Evolutionary conservation across 1,284 basidiomycete genomes (phyloP), one percentile per base, ranked within the genome.

Genomic region (Testicularia cyperi): DNA sequence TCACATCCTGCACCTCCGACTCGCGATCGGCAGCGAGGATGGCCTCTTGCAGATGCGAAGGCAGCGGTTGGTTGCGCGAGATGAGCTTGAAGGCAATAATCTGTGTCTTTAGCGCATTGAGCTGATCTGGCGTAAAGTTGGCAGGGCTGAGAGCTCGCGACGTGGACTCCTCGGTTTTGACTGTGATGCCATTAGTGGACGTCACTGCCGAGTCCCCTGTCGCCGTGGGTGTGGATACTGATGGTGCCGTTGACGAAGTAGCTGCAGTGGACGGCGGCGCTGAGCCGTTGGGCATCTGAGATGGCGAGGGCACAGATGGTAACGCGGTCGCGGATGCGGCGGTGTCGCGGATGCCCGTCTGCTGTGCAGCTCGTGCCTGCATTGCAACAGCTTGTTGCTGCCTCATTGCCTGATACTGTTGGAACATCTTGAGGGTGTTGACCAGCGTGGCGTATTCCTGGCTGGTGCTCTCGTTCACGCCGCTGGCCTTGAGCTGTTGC

Each of bases 81-180:
- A 97, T 83, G 52, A 87, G 83, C 74, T 90, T 90, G 81, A 88
- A 95, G 0, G 92, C 90, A 47, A 86, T 83, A 33, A 97, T 90
- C 75, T 98, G 94, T 0, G 87, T 84, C 41, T 88, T 85, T 28
- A 97, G 84, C 20, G 88, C 85, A 31, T 83, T 83, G 42, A 95
- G 86, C 74, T 96, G 92, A 42, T 88, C 87, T 1, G 60, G 52
- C 1, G 88, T 88, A 78, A 97, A 74, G 18, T 65, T 64, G 40
- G 64, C 56, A 4, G 64, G 57, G 30, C 61, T 58, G 51, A 52
- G 39, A 15, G 61, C 54, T 12, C 53, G 48, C n/a, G 51, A 20
- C 24, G 53, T 37, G 34, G 51, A 41, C 40, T 48, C 48, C 24
- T 57, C 44, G 46, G 56, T 40, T 48, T 63, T 61, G 42, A 54